Percentiles rank a stretch among this genome's conserved stretches.
phyloP scores from a whole-genome alignment of 192 early-diverging fungal species.

The Coemansia sp. region DNA sequence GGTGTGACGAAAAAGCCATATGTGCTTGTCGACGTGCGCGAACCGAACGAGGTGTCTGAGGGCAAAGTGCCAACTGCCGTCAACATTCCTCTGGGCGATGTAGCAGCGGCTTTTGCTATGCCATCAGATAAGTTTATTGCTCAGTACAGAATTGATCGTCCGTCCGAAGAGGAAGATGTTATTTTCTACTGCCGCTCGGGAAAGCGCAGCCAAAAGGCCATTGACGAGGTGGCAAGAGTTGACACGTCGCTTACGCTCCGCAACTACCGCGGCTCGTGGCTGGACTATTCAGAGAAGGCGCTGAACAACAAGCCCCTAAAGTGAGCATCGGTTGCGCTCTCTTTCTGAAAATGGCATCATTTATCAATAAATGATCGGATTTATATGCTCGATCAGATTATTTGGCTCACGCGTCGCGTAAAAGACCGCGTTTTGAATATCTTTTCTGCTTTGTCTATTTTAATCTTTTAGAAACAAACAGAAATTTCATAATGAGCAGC shows the following conservation, averaged over 20 bases:
- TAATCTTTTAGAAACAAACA: neutral
- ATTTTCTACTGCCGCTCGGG: conserved; percentile 73
- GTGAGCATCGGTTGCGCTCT: conserved; percentile 3
- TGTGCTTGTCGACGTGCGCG: conserved; percentile 69
- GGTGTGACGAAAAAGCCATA: conserved; percentile 39
- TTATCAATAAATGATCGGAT: neutral
- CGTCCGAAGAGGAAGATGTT: conserved; percentile 53
- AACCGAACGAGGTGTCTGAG: conserved; percentile 59
- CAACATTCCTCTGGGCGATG: conserved; percentile 66
- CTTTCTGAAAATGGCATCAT: neutral
- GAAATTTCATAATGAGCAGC: conserved; percentile 16
- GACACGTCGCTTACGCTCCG: conserved; percentile 45
- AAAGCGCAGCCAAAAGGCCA: conserved; percentile 63
- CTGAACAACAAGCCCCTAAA: conserved; percentile 36
- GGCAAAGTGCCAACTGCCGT: conserved; percentile 67
- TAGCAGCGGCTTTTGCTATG: conserved; percentile 52
- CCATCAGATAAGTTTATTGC: conserved; percentile 42
- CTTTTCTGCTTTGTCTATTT: neutral
- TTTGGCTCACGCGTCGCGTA: neutral
- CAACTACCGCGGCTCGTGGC: conserved; percentile 56
- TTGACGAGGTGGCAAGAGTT: conserved; percentile 57
- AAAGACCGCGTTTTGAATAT: neutral
- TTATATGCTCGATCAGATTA: neutral
- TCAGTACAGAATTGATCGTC: conserved; percentile 64
- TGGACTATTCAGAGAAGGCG: conserved; percentile 46